phyloP scores from a whole-genome alignment of 495 filamentous ascomycete genomes.

The Daldinia bambusicola region DNA sequence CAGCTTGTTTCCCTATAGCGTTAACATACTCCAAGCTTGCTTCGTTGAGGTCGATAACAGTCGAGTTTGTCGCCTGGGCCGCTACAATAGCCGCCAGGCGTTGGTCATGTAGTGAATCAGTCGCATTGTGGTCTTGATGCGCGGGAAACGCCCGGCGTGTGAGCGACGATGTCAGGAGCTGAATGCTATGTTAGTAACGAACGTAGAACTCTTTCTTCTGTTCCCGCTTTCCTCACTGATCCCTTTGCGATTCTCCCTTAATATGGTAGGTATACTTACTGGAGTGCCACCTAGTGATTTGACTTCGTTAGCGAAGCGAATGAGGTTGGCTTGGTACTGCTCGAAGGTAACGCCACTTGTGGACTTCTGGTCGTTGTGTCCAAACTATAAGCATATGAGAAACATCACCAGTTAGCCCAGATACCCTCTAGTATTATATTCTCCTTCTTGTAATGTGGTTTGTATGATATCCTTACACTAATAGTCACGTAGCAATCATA shows the following conservation, averaged over 20 bases:
- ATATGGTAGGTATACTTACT: slow-evolving; percentile 36
- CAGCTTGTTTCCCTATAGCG: slow-evolving; percentile 54
- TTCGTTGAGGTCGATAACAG: slow-evolving; percentile 58
- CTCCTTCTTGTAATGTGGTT: neutral
- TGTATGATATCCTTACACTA: slow-evolving; percentile 37
- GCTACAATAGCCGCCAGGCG: slow-evolving; percentile 53
- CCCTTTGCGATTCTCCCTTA: neutral
- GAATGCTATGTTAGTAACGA: slow-evolving; percentile 1
- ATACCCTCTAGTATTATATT: neutral
- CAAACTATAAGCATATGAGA: slow-evolving; percentile 53
- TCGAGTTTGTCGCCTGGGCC: slow-evolving; percentile 41
- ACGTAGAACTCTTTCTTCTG: neutral
- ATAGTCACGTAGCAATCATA: slow-evolving; percentile 61
- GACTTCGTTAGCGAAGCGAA: slow-evolving; percentile 54
- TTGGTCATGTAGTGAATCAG: slow-evolving; percentile 54
- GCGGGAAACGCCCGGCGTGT: slow-evolving; percentile 55
- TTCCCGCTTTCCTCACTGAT: neutral
- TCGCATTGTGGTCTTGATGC: slow-evolving; percentile 47
- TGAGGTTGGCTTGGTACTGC: slow-evolving; percentile 55
- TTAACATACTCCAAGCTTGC: slow-evolving; percentile 57
- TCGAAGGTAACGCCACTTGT: slow-evolving; percentile 50
- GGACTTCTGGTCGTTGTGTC: slow-evolving; percentile 66
- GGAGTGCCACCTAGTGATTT: slow-evolving; percentile 53
- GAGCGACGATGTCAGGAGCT: slow-evolving; percentile 55
- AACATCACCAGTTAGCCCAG: slow-evolving; percentile 11